These are phyloP conservation scores for Quercus bicolor DNA, from an alignment of 306 rosid genomes.

Conservation along the genomic window DNA sequence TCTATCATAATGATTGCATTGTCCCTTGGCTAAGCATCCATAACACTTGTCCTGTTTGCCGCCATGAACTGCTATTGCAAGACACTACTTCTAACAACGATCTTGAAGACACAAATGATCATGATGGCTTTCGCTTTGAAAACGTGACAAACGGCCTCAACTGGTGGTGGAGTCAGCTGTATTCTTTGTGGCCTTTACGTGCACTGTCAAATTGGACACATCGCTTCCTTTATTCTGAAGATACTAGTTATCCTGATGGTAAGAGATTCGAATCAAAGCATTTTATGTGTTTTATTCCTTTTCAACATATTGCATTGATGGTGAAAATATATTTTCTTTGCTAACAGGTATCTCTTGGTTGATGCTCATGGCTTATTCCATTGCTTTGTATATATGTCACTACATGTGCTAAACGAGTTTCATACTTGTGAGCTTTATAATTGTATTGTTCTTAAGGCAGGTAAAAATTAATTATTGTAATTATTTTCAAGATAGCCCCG, in stretches of 20 bases:
- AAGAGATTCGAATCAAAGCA: slow-evolving; percentile 8
- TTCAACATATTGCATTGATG: no score
- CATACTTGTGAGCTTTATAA: not conserved
- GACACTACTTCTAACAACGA: not conserved
- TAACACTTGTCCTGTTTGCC: slow-evolving; percentile 76
- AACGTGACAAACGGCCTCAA: slow-evolving; percentile 19
- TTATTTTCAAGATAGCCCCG: not conserved
- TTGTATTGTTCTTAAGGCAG: not conserved
- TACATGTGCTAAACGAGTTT: slow-evolving; percentile 1
- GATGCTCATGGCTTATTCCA: slow-evolving; percentile 37
- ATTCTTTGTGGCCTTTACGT: slow-evolving; percentile 41
- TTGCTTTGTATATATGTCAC: slow-evolving; percentile 13
- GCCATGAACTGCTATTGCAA: slow-evolving; percentile 29
- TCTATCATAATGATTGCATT: slow-evolving; percentile 70
- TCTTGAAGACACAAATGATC: not conserved
- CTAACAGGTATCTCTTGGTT: slow-evolving; percentile 48
- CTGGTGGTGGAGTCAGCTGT: slow-evolving; percentile 46
- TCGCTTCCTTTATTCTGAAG: slow-evolving; percentile 14
- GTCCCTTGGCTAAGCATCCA: slow-evolving; percentile 65
- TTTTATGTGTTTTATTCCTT: slow-evolving; percentile 5
- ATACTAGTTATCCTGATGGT: slow-evolving; percentile 22
- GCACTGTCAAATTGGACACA: slow-evolving; percentile 37
- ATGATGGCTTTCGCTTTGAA: slow-evolving; percentile 12
- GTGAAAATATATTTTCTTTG: no score
- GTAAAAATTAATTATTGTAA: not conserved